Evolutionary conservation across 2,329 filamentous ascomycete species (phyloP).

Genomic region (Metarhizium album): DNA sequence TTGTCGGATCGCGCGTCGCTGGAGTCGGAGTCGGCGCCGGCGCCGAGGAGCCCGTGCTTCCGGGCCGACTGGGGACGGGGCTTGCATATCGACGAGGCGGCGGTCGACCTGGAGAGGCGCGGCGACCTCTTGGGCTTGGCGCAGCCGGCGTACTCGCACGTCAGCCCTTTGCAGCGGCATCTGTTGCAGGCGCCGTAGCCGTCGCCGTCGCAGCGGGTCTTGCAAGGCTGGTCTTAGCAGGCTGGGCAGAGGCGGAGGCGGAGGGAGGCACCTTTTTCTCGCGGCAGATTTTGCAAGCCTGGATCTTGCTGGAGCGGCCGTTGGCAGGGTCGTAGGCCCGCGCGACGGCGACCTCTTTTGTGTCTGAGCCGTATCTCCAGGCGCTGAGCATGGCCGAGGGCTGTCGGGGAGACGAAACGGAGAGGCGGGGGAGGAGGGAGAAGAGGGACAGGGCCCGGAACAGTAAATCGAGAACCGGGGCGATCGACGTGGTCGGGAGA

Average conservation of each 20-base stretch:
- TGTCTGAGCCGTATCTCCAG: slow-evolving; percentile 4
- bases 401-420: too few relatives aligned
- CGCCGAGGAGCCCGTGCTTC: neutral
- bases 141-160: neutral
- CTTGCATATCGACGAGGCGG: neutral
- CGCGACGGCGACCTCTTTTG: slow-evolving; percentile 2
- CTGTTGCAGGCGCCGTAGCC: slow-evolving; percentile 1
- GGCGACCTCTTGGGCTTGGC: neutral
- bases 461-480: too few relatives aligned
- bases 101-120: neutral
- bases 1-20: neutral
- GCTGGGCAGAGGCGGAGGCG: too few relatives aligned
- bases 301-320: slow-evolving; percentile 3
- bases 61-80: neutral
- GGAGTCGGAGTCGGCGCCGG: neutral
- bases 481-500: too few relatives aligned
- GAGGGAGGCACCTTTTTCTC: slow-evolving; percentile 1
- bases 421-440: too few relatives aligned
- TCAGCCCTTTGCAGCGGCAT: neutral
- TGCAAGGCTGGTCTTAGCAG: neutral
- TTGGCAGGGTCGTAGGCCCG: slow-evolving; percentile 3
- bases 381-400: slow-evolving; percentile 1
- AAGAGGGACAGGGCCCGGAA: too few relatives aligned
- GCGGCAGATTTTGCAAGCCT: slow-evolving; percentile 4
- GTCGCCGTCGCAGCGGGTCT: slow-evolving; percentile 4